Conservation (phyloP, 805 yeast species). For the Priceomyces medius region DNA sequence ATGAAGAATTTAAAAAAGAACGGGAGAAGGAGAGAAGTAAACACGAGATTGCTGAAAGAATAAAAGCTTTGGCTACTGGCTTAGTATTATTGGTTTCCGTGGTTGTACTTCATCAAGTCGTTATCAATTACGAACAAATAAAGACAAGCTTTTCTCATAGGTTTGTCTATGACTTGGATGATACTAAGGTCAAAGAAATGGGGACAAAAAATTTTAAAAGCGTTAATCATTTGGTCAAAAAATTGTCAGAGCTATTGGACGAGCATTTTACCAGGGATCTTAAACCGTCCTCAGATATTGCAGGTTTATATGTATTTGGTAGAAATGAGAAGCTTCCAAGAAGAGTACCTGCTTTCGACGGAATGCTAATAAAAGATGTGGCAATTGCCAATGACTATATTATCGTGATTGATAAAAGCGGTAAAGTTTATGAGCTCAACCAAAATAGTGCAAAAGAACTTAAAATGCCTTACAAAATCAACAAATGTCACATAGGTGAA, state of each 20-base stretch:
- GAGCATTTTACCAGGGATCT: conserved; percentile 17
- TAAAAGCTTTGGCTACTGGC: conserved; percentile 48
- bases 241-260: conserved; percentile 24
- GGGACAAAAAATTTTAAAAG: conserved; percentile 29
- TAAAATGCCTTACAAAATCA: conserved; percentile 28
- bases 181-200: conserved; percentile 34
- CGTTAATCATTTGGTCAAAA: conserved; percentile 23
- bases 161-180: conserved; percentile 37
- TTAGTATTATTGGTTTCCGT: conserved; percentile 36
- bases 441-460: conserved; percentile 29
- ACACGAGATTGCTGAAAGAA: conserved; percentile 42
- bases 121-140: conserved; percentile 42
- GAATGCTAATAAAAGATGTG: conserved; percentile 55
- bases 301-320: conserved; percentile 42
- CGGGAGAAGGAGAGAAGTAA: conserved; percentile 27
- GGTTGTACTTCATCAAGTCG: conserved; percentile 39
- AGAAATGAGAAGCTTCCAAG: conserved; percentile 50
- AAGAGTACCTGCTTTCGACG: conserved; percentile 64
- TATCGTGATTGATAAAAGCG: conserved; percentile 65
- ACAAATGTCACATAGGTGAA: conserved; percentile 46
- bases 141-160: conserved; percentile 33
- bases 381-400: conserved; percentile 45
- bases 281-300: conserved; percentile 20
- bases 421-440: conserved; percentile 78
- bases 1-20: conserved; percentile 23